These are phyloP conservation scores for Cyclotella kingstonii DNA, from an alignment of 108 stramenopile genomes.

Conservation along the genomic window DNA sequence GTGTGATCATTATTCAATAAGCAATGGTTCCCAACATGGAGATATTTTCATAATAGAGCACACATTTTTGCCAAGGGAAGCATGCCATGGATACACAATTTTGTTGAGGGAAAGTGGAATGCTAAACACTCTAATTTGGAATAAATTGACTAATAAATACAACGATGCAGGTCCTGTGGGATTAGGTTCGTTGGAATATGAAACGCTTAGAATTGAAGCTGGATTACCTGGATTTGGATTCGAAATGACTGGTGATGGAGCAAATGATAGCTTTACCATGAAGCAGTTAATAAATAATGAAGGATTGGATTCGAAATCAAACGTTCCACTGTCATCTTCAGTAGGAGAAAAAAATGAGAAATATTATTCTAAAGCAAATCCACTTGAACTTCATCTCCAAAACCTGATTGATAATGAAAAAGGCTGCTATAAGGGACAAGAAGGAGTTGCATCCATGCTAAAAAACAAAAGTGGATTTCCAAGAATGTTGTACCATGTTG, in stretches of 20 bases:
- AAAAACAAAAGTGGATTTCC: slow-evolving; percentile 81
- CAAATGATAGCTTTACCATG: slow-evolving; percentile 31
- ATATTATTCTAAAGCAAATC: slow-evolving; percentile 51
- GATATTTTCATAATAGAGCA: slow-evolving; percentile 32
- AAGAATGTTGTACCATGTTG: slow-evolving; percentile 62
- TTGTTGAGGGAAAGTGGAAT: slow-evolving; percentile 26
- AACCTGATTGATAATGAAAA: slow-evolving; percentile 60
- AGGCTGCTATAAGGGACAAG: slow-evolving; percentile 88
- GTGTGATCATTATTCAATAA: slow-evolving; percentile 38
- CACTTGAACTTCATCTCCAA: slow-evolving; percentile 68
- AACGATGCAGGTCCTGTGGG: slow-evolving; percentile 67
- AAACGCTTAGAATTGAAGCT: slow-evolving; percentile 77
- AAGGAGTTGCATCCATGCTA: slow-evolving; percentile 74
- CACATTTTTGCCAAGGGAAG: slow-evolving; percentile 45
- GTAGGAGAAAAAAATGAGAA: background rate
- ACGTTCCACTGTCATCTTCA: background rate
- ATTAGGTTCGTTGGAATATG: slow-evolving; percentile 70
- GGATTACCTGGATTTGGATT: slow-evolving; percentile 38
- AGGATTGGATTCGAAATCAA: background rate
- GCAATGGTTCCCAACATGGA: background rate
- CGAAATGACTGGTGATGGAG: slow-evolving; percentile 46
- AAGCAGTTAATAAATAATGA: too few species aligned
- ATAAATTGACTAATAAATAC: slow-evolving; percentile 51
- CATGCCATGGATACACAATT: slow-evolving; percentile 65
- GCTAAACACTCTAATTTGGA: slow-evolving; percentile 49